Conservation (phyloP, 2,329 filamentous ascomycete genomes). For the Monilinia fructicola region DNA sequence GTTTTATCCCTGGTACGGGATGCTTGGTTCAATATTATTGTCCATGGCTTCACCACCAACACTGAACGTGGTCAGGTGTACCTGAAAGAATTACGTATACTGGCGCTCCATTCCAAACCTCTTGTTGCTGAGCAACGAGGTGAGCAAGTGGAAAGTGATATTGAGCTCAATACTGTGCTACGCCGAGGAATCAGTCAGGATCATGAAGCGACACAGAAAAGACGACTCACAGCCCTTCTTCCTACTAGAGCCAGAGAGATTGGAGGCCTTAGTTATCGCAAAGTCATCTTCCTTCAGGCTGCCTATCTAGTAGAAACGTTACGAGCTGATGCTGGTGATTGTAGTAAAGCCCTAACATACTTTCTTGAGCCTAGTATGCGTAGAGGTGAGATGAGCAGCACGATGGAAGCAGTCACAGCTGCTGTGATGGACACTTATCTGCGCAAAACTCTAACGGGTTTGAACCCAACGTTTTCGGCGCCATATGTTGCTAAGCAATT, state of each 20-base stretch:
- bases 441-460: conserved; percentile 68
- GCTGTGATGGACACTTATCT: conserved; percentile 79
- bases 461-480: conserved; percentile 78
- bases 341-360: conserved; percentile 84
- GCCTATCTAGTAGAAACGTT: conserved; percentile 87
- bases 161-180: conserved; percentile 92
- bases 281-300: conserved; percentile 88
- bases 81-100: conserved; percentile 72
- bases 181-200: conserved; percentile 81
- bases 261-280: conserved; percentile 79
- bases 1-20: conserved; percentile 75
- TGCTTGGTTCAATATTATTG: conserved; percentile 97
- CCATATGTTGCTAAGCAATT: conserved; percentile 88
- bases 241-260: conserved; percentile 78
- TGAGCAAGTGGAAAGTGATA: conserved; percentile 90
- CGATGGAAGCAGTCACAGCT: conserved; percentile 63
- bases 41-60: conserved; percentile 81
- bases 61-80: conserved; percentile 74
- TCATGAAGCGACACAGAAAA: conserved; percentile 77
- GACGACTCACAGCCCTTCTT: conserved; percentile 69
- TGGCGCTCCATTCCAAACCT: conserved; percentile 85
- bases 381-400: conserved; percentile 59
- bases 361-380: conserved; percentile 90
- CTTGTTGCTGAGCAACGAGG: conserved; percentile 85
- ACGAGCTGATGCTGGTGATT: conserved; percentile 82